Base-by-base conservation (phyloP, 495 filamentous ascomycete genomes). In the Hypoxylon fuscum region DNA sequence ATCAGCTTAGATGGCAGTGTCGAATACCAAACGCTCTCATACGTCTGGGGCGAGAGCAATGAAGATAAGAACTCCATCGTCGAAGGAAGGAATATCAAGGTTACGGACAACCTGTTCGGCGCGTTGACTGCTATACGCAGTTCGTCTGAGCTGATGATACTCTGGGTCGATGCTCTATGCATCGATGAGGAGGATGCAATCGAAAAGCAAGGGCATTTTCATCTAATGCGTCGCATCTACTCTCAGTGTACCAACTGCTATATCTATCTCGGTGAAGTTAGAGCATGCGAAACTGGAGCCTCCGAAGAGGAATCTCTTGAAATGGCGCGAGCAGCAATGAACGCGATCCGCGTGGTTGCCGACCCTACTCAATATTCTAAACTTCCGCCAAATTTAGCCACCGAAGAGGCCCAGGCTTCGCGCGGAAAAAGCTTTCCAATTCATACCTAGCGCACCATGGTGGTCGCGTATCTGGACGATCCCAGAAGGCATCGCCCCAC, bases 151-250 rank as follows among this genome's bases (percentile, higher is more conserved):
- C 46, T 47, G 18, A 58, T 58, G 8, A 34, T 55, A 23, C 47
- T 75, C 8, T 77, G 74, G 74, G 73, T 71, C 40, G 72, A 74
- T 48, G 72, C 72, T n/a, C 43, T 74, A 32, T 74, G 72, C 59
- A 74, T 74, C 62, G 72, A 76, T 55, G 73, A 76, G 44, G 55
- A 70, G 9, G 68, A 76, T 45, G 22, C 58, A 10, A 27, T 55
- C 6, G 75, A 77, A 59, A 74, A 74, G 31, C 59, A 58, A 9
- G 55, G 64, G 8, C 74, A 77, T 45, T 60, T 77, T n/a, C 63
- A 63, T 43, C 63, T 76, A 51, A 76, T 77, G 75, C 62, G 60
- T 21, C 63, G 44, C 38, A 71, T 78, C 54, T 78, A 73, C 27
- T 6, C 48, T 12, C 32, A 48, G 3, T 64, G 61, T 31, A 34